Base-by-base conservation (phyloP, 352 stramenopile species). In the Aphanomyces stellatus region DNA sequence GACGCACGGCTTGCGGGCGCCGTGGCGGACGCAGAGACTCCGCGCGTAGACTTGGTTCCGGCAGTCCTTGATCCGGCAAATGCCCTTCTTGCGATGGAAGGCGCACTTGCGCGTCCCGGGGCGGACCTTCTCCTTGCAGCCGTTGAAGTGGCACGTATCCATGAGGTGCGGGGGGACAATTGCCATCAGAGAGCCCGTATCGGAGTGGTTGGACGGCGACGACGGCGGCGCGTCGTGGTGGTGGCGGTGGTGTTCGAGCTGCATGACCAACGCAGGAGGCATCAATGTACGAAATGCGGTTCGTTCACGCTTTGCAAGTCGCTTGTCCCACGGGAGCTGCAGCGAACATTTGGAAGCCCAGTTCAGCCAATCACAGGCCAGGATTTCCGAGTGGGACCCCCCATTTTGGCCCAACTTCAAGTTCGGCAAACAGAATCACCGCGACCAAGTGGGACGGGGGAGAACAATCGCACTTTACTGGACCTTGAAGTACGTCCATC, bases 11-110 rank as follows among this genome's bases (percentile, higher is more conserved):
- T 82, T 75, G 3, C 79, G 80, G 28, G 81, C 83, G 25, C 83
- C 83, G 46, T 91, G 83, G 10, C 83, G 81, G 37, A 91, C 83
- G 53, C 83, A 91, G 41, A 90, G 87, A 24, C 89, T 79, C 7
- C 83, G 72, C 27, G 83, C 83, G 62, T 91, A 82, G 0, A 82
- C 83, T 71, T 91, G 83, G 60, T 88, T 88, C 31, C 77, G 86
- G 70, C 83, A 91, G 3, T 80, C 80, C 61, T 88, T 78, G 27
- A 91, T 79, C 61, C 88, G 80, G 53, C 83, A 91, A 67, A 89
- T 90, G 8, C 60, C 46, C 4, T 51, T 49, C 28, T 67, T 67
- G 43, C 60, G 60, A 27, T 67, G 60, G 22, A 67, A 67, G 25
- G 48, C n/a, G 30, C 60, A 67, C 46, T 67, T 67, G 6, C 33